Percentiles rank a stretch among this genome's conserved stretches.
phyloP scores from a whole-genome alignment of 257 asterid genomes.

The Solanum boliviense region DNA sequence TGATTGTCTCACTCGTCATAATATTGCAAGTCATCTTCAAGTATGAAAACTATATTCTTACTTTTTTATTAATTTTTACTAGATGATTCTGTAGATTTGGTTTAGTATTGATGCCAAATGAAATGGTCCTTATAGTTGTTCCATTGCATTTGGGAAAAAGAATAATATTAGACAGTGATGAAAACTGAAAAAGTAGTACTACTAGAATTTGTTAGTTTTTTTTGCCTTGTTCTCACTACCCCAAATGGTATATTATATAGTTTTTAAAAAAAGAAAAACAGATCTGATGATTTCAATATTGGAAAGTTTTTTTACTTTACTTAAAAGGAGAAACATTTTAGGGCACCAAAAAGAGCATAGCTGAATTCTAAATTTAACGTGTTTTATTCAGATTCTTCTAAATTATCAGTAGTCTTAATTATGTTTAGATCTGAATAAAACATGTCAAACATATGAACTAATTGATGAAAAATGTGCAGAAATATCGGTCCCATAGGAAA shows the following conservation, averaged over 20 bases:
- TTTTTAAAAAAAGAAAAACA: background rate
- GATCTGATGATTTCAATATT: background rate
- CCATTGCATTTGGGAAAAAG: background rate
- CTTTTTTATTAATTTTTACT: background rate
- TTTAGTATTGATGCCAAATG: background rate
- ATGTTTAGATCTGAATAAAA: background rate
- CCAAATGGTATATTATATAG: background rate
- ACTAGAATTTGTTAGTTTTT: background rate
- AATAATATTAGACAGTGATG: background rate
- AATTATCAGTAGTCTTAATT: background rate
- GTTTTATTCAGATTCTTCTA: background rate
- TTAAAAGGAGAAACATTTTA: background rate
- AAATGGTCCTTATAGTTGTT: background rate
- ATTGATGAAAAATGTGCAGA: slow-evolving; percentile 30
- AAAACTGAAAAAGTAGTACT: background rate
- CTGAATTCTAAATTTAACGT: background rate
- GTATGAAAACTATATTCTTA: slow-evolving; percentile 16
- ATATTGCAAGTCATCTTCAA: slow-evolving; percentile 96
- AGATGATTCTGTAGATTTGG: background rate
- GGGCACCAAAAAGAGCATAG: background rate
- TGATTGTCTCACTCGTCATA: slow-evolving; percentile 94
- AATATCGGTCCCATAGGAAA: slow-evolving; percentile 74
- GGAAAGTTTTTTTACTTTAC: background rate
- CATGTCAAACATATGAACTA: background rate
- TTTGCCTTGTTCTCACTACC: background rate